A percentile compares a stretch with the other conserved stretches of the same genome.
Conservation (phyloP, 1,284 basidiomycete species). For the Cryptococcus sp. region DNA sequence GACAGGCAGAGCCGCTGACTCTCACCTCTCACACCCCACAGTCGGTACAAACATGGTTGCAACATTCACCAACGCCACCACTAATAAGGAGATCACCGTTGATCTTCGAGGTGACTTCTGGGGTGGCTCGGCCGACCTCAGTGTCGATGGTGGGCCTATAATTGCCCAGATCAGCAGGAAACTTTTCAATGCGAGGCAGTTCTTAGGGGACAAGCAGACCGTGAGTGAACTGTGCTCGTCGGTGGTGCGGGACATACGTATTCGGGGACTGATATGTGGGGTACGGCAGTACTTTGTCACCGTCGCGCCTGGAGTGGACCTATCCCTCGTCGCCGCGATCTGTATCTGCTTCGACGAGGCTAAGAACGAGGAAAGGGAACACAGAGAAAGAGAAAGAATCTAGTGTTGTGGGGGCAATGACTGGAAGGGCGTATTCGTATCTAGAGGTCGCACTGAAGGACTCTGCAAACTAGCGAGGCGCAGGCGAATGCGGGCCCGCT, state of each 20-base stretch:
- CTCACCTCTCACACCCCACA: constrained; percentile 4
- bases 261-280: neutral
- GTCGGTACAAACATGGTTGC: constrained; percentile 44
- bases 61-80: constrained; percentile 35
- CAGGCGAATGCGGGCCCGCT: too few relatives aligned
- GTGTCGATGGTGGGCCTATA: constrained; percentile 29
- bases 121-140: constrained; percentile 38
- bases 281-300: constrained; percentile 44
- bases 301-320: constrained; percentile 51
- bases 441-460: too few relatives aligned
- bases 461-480: too few relatives aligned
- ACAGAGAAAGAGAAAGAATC: too few relatives aligned
- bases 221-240: constrained; percentile 21
- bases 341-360: constrained; percentile 51
- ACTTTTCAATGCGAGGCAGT: constrained; percentile 32
- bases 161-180: constrained; percentile 44
- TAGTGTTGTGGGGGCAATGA: too few relatives aligned
- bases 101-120: constrained; percentile 41
- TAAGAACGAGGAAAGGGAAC: constrained; percentile 30
- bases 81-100: constrained; percentile 25
- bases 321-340: constrained; percentile 49
- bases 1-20: too few relatives aligned
- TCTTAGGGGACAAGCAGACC: constrained; percentile 41
- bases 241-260: neutral
- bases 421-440: too few relatives aligned